A percentile compares a stretch with the other conserved stretches of the same genome.
phyloP scores from a whole-genome alignment of 352 stramenopile species.

The Phytophthora agathidicida region DNA sequence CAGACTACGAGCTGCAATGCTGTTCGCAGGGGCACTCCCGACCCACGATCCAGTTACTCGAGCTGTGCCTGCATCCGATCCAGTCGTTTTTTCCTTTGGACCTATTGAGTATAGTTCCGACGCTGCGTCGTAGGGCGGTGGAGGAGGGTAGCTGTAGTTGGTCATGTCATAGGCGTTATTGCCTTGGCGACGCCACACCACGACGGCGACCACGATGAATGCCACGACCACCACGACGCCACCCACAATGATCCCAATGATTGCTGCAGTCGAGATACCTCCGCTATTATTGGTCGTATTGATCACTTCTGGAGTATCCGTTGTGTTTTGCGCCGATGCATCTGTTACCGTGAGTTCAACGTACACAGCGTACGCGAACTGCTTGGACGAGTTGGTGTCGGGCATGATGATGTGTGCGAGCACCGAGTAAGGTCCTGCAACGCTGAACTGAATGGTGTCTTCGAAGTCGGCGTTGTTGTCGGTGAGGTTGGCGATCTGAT shows the following conservation, averaged over 20 bases:
- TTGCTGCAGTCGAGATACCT: conserved; percentile 49
- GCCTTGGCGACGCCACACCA: conserved; percentile 42
- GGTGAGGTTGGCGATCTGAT: conserved; percentile 62
- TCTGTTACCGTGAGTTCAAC: conserved; percentile 44
- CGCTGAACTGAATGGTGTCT: conserved; percentile 44
- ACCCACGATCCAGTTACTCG: conserved; percentile 28
- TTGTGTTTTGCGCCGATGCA: conserved; percentile 18
- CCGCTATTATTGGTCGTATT: conserved; percentile 20
- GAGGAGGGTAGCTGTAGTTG: conserved; percentile 54
- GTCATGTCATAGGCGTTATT: conserved; percentile 27
- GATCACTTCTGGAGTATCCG: conserved; percentile 20
- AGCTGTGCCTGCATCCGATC: conserved; percentile 20
- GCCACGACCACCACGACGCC: conserved; percentile 53
- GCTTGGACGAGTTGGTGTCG: conserved; percentile 47
- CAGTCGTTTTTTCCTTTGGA: conserved; percentile 24
- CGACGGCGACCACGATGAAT: conserved; percentile 45
- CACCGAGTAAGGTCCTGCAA: conserved; percentile 45
- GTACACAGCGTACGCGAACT: conserved; percentile 63
- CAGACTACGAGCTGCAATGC: conserved; percentile 33
- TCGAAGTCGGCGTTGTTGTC: conserved; percentile 48
- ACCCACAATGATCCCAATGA: conserved; percentile 68
- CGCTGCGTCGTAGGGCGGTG: conserved; percentile 55
- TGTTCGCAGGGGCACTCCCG: conserved; percentile 27
- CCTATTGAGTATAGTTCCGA: conserved; percentile 36
- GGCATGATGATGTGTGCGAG: conserved; percentile 71